Conservation (phyloP, 2,329 filamentous ascomycete species). For the Tolypocladium amazonense region DNA sequence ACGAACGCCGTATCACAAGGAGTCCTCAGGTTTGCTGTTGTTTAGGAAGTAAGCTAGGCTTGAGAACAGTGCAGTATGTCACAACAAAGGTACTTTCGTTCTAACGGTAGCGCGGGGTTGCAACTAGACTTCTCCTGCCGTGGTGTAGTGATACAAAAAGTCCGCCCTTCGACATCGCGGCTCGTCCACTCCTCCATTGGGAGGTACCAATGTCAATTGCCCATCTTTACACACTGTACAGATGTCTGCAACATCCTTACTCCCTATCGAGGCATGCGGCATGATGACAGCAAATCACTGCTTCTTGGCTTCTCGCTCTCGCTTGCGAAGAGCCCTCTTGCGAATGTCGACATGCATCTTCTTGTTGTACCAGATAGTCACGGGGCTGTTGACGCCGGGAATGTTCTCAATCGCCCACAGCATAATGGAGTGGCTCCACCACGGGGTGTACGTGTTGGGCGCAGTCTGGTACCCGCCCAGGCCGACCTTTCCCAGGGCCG, state of each 20-base stretch:
- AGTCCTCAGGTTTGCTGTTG: too few species aligned
- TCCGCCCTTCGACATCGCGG: not conserved
- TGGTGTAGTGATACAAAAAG: not conserved
- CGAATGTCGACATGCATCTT: conserved; percentile 77
- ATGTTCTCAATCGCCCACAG: conserved; percentile 66
- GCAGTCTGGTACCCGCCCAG: conserved; percentile 69
- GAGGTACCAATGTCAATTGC: not conserved
- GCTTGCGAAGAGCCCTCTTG: conserved; percentile 72
- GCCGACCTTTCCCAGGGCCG: conserved; percentile 72
- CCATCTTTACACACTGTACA: conserved; percentile 14
- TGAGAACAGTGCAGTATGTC: too few species aligned
- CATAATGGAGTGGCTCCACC: conserved; percentile 85
- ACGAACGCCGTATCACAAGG: too few species aligned
- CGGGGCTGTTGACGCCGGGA: conserved; percentile 35
- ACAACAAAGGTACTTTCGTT: too few species aligned
- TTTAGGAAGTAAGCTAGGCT: too few species aligned
- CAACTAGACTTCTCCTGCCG: too few species aligned
- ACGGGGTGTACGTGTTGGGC: conserved; percentile 79
- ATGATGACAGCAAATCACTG: conserved; percentile 13
- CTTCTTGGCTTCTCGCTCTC: conserved; percentile 71
- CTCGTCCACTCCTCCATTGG: not conserved
- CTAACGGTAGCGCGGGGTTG: too few species aligned
- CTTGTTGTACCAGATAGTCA: conserved; percentile 40
- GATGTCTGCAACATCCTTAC: not conserved
- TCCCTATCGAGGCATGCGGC: not conserved